These are phyloP conservation scores for Camellia oleifera DNA, from an alignment of 179 eudicot genomes.

Conservation along the genomic window DNA sequence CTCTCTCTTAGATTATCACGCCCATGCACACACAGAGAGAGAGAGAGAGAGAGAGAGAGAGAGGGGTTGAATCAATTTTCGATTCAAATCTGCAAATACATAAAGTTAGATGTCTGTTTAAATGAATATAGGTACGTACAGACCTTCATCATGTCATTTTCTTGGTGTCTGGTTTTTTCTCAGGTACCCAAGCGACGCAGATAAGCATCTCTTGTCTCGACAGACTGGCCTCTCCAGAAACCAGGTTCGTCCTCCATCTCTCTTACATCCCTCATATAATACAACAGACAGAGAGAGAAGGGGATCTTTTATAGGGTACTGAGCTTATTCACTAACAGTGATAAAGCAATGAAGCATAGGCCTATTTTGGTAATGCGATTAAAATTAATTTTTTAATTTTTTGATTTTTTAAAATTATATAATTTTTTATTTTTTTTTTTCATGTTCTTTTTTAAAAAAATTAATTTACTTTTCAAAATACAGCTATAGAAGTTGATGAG, in stretches of 20 bases:
- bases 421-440: no score
- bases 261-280: background rate
- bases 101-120: slow-evolving; percentile 17
- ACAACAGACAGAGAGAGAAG: background rate
- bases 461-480: no score
- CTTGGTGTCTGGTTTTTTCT: slow-evolving; percentile 29
- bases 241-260: slow-evolving; percentile 36
- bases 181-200: slow-evolving; percentile 99
- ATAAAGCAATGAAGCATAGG: no score
- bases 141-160: slow-evolving; percentile 23
- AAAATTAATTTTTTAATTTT: no score
- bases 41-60: background rate
- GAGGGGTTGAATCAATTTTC: background rate
- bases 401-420: no score
- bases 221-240: slow-evolving; percentile 86
- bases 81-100: background rate
- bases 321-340: no score
- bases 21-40: slow-evolving; percentile 14
- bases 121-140: slow-evolving; percentile 13
- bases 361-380: no score
- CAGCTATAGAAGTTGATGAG: no score
- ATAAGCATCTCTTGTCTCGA: slow-evolving; percentile 79
- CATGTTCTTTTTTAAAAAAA: no score
- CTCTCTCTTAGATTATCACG: slow-evolving; percentile 23
- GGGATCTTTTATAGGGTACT: no score